Conservation (phyloP, 2,329 filamentous ascomycete genomes). For the Rhynchosporium agropyri region DNA sequence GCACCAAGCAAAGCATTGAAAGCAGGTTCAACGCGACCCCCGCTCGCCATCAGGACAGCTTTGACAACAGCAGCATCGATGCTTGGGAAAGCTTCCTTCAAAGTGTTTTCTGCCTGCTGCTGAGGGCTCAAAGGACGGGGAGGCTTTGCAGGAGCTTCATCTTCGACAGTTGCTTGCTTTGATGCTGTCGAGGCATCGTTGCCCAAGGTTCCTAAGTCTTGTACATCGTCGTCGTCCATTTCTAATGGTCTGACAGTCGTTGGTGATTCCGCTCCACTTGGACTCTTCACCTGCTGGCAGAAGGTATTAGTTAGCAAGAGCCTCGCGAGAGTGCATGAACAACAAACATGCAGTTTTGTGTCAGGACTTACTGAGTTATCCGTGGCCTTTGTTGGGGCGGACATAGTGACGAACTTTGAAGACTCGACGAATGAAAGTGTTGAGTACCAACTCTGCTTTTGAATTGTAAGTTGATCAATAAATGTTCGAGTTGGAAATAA, state of each 20-base stretch:
- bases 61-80: constrained; percentile 82
- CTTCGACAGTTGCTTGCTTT: constrained; percentile 49
- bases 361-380: constrained; percentile 45
- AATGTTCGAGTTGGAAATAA: neutral
- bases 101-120: constrained; percentile 82
- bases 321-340: constrained; percentile 29
- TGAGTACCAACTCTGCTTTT: neutral
- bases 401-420: constrained; percentile 44
- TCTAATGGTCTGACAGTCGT: constrained; percentile 67
- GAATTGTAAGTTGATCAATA: neutral
- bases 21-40: constrained; percentile 85
- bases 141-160: constrained; percentile 72
- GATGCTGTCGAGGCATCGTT: constrained; percentile 50
- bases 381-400: constrained; percentile 46
- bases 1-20: constrained; percentile 91
- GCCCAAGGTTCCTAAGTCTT: constrained; percentile 57
- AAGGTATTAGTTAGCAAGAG: constrained; percentile 22
- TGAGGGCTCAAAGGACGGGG: constrained; percentile 79
- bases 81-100: constrained; percentile 90
- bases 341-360: constrained; percentile 30
- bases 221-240: constrained; percentile 70
- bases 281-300: constrained; percentile 34
- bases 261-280: constrained; percentile 60
- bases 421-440: neutral
- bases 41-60: constrained; percentile 84